phyloP scores from a whole-genome alignment of 2,329 filamentous ascomycete species.

The Ascochyta pisi region DNA sequence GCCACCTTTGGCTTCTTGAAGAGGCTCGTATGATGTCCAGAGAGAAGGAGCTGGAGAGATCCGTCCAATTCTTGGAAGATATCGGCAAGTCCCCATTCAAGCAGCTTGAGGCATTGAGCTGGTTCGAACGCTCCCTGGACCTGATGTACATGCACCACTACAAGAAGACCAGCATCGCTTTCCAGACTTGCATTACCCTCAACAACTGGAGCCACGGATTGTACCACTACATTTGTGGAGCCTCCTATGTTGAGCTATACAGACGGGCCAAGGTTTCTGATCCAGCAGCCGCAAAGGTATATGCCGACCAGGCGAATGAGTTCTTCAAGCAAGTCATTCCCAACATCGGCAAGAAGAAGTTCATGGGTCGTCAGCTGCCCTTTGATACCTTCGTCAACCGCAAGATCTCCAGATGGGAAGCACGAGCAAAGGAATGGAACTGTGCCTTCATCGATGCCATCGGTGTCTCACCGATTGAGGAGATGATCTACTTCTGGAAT shows the following conservation, averaged over 20 bases:
- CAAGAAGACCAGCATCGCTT: conserved; percentile 73
- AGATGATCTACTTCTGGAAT: conserved; percentile 96
- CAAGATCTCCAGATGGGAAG: conserved; percentile 89
- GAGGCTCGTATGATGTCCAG: conserved; percentile 79
- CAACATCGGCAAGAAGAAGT: conserved; percentile 81
- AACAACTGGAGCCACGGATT: conserved; percentile 91
- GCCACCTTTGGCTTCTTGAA: conserved; percentile 85
- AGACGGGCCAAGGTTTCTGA: conserved; percentile 60
- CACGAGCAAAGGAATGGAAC: conserved; percentile 70
- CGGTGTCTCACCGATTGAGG: conserved; percentile 79
- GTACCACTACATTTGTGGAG: conserved; percentile 88
- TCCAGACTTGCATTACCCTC: conserved; percentile 60
- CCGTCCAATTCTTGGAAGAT: conserved; percentile 69
- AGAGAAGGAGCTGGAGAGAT: conserved; percentile 69
- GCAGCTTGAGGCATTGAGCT: conserved; percentile 83
- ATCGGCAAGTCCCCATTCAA: conserved; percentile 76
- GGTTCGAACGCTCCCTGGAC: conserved; percentile 83
- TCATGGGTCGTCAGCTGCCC: conserved; percentile 88
- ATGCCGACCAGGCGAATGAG: conserved; percentile 64
- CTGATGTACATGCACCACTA: conserved; percentile 83
- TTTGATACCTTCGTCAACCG: conserved; percentile 86
- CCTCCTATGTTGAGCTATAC: conserved; percentile 81
- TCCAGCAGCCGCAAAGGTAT: conserved; percentile 53
- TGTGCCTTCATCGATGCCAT: conserved; percentile 77
- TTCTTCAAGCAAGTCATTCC: conserved; percentile 74